Base-by-base conservation (phyloP, 768 basidiomycete species). In the Tubosaeta sp. region DNA sequence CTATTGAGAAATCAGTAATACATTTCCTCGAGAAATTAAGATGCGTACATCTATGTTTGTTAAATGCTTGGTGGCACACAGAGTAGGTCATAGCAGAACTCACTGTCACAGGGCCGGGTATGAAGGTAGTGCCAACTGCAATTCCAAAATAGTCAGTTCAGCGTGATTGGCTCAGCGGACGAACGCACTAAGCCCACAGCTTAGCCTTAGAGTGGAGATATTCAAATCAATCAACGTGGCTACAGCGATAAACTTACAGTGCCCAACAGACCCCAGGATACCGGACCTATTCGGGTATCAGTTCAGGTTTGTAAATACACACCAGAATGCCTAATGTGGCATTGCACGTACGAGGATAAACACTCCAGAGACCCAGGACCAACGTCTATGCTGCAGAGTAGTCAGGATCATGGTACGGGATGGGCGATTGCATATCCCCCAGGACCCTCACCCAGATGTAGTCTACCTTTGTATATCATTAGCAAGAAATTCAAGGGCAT, bases 401-500 rank as follows among this genome's bases (percentile, higher is more conserved):
- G 8, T 50, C 9, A 50, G 16, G 1, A 8, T n/a, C 13, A 7
- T 2, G 0, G 11, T n/a, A 4, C 5, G 2, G 7, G 18, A n/a
- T 16, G 8, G 1, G 16, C 29, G 7, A 13, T 14, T 16, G 10
- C 6, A 46, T 19, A 6, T 40, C 22, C 32, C n/a, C n/a, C n/a
- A n/a, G n/a, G n/a, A n/a, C n/a, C n/a, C 57, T 34, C 1, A 60
- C 59, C 59, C 59, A 60, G 19, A 60, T 30, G 41, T 57, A 60
- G 1, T 57, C 47, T 46, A 60, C 12, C 59, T 60, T 40, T 25
- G 13, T 6, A n/a, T 12, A 11, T 14, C 10, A 8, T 49, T 27
- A 48, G 5, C 7, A 4, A 14, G 38, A 2, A 16, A 21, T 22
- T 6, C 6, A n/a, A 1, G 19, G 14, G 3, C 0, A 0, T 8